Percentiles rank a stretch among this genome's conserved stretches.
Evolutionary conservation across 1,284 basidiomycete species (phyloP).

Genomic region (Ceratobasidium theobromae): DNA sequence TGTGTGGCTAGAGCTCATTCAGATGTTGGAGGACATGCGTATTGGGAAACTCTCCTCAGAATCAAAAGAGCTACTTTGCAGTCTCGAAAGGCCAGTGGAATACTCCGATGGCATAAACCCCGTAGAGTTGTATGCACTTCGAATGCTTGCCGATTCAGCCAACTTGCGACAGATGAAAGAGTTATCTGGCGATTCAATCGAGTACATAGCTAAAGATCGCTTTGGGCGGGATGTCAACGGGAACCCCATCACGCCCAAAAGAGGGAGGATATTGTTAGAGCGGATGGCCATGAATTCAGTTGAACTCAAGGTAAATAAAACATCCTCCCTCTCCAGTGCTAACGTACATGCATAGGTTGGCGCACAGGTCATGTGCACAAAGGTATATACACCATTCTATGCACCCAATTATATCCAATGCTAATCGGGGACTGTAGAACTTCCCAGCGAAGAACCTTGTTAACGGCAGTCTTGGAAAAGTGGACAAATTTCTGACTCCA

Average conservation of each 20-base stretch:
- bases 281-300: not conserved
- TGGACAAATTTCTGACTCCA: not conserved
- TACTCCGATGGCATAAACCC: slow-evolving; percentile 30
- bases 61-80: slow-evolving; percentile 7
- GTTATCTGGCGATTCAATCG: not conserved
- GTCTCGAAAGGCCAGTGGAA: slow-evolving; percentile 1
- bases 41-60: slow-evolving; percentile 5
- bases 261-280: not conserved
- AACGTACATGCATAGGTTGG: slow-evolving; percentile 1
- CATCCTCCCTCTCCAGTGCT: not conserved
- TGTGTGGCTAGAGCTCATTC: slow-evolving; percentile 49
- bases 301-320: not conserved
- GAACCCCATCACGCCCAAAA: not conserved
- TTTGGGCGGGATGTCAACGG: not conserved
- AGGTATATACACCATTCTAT: not conserved
- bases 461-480: not conserved
- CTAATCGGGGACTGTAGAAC: slow-evolving; percentile 14
- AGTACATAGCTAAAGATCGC: not conserved
- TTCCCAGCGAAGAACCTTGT: not conserved
- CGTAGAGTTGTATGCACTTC: slow-evolving; percentile 30
- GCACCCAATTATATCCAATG: not conserved
- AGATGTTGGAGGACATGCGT: slow-evolving; percentile 32
- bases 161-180: slow-evolving; percentile 12
- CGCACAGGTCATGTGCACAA: slow-evolving; percentile 34
- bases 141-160: slow-evolving; percentile 27